Evolutionary conservation across 768 basidiomycete species (phyloP).

Genomic region (Calocera cornea): DNA sequence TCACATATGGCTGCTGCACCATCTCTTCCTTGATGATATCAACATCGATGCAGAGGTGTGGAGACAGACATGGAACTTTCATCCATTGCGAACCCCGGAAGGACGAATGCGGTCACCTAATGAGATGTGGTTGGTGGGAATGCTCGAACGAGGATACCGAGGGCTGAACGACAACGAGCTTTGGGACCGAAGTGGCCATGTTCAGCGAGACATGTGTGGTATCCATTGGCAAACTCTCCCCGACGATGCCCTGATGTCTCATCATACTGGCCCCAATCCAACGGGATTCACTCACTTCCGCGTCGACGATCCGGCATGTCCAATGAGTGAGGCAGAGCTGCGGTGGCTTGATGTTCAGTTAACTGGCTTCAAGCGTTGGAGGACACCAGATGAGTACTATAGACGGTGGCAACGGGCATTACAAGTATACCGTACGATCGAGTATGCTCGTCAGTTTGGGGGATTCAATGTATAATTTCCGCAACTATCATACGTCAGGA

Average conservation of each 20-base stretch:
- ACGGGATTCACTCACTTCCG: background rate
- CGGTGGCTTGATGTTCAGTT: background rate
- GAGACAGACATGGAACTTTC: background rate
- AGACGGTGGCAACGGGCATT: background rate
- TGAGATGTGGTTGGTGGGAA: background rate
- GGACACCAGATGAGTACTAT: background rate
- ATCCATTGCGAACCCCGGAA: background rate
- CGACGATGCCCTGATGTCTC: slow-evolving; percentile 12
- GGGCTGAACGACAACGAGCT: background rate
- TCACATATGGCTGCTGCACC: slow-evolving; percentile 9
- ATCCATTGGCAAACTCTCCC: slow-evolving; percentile 17
- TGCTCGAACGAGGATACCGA: background rate
- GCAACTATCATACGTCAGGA: too few species aligned
- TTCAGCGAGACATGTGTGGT: slow-evolving; percentile 10
- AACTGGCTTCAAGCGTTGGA: background rate
- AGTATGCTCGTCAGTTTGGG: background rate
- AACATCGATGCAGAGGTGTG: slow-evolving; percentile 1
- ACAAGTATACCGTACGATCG: background rate
- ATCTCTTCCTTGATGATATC: slow-evolving; percentile 6
- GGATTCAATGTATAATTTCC: background rate
- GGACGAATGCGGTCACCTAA: background rate
- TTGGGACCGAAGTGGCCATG: background rate
- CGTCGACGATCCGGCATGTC: background rate
- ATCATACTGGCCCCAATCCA: slow-evolving; percentile 2
- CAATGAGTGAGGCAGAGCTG: background rate